Conservation (phyloP, 1,284 basidiomycete genomes). For the Rhodotorula mucilaginosa region DNA sequence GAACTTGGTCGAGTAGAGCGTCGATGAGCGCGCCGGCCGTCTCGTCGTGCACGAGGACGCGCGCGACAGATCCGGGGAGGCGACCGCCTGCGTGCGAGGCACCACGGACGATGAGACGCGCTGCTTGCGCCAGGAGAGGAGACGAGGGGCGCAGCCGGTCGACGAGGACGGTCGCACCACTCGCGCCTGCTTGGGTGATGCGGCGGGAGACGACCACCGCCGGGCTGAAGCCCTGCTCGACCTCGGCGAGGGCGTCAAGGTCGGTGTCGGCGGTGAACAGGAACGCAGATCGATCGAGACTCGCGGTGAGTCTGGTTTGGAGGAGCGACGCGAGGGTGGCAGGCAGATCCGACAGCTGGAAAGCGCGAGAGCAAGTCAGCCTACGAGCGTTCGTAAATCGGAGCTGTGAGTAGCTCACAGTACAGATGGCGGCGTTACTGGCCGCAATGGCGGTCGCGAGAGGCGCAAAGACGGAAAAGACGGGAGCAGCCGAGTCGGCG, state of each 20-base stretch:
- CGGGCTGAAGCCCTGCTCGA: too few species aligned
- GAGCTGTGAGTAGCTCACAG: not conserved
- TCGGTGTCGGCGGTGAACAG: not conserved
- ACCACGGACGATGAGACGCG: constrained; percentile 11
- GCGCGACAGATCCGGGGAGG: constrained; percentile 1
- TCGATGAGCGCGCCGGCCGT: constrained; percentile 1
- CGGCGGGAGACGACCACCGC: not conserved
- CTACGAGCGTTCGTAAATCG: too few species aligned
- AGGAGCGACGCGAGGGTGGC: not conserved
- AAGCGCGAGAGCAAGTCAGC: not conserved
- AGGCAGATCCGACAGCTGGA: not conserved
- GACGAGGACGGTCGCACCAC: constrained; percentile 9
- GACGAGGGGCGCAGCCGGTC: not conserved
- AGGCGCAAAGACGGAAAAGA: constrained; percentile 6
- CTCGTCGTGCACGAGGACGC: constrained; percentile 18
- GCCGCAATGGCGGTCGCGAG: constrained; percentile 8
- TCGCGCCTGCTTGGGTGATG: not conserved
- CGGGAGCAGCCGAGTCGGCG: not conserved
- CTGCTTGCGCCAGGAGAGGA: not conserved
- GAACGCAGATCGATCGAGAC: constrained; percentile 2
- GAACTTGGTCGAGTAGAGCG: constrained; percentile 1
- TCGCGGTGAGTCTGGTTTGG: not conserved
- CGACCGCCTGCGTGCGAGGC: constrained; percentile 3
- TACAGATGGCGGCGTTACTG: constrained; percentile 5
- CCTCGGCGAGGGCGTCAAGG: not conserved